Percentiles rank a stretch among this genome's conserved stretches.
These are phyloP conservation scores for Melampsora abietis-canadensis DNA, from an alignment of 1,284 basidiomycete species.

Conservation along the genomic window DNA sequence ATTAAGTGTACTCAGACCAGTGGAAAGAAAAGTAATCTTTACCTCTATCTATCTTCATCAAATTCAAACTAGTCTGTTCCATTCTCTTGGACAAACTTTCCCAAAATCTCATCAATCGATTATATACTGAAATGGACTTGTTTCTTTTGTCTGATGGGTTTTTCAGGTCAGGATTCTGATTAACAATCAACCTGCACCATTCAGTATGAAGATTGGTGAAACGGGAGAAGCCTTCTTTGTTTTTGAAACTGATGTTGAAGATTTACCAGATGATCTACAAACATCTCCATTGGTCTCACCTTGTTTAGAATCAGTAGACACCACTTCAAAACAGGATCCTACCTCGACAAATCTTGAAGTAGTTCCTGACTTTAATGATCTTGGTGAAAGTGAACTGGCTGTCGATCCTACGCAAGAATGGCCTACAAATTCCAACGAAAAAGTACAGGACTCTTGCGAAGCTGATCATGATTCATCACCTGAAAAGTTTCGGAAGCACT, in stretches of 20 bases:
- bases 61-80: neutral
- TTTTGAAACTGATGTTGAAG: conserved; percentile 83
- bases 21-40: conserved; percentile 75
- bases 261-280: conserved; percentile 86
- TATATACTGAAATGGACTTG: neutral
- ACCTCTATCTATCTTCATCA: neutral
- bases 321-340: conserved; percentile 23
- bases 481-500: neutral
- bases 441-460: neutral
- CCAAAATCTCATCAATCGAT: neutral
- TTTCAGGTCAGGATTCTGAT: conserved; percentile 55
- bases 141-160: neutral
- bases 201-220: conserved; percentile 97
- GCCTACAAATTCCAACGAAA: neutral
- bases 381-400: conserved; percentile 29
- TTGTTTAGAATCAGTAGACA: conserved; percentile 46
- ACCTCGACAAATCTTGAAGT: conserved; percentile 8
- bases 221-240: conserved; percentile 99
- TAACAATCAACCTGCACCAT: conserved; percentile 71
- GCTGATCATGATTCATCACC: neutral
- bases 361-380: conserved; percentile 38
- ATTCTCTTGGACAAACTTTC: neutral
- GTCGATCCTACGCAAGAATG: conserved; percentile 7
- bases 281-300: conserved; percentile 68
- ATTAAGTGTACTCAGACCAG: conserved; percentile 88